phyloP scores from a whole-genome alignment of 2,329 filamentous ascomycete species.

The Catunica adiposa region DNA sequence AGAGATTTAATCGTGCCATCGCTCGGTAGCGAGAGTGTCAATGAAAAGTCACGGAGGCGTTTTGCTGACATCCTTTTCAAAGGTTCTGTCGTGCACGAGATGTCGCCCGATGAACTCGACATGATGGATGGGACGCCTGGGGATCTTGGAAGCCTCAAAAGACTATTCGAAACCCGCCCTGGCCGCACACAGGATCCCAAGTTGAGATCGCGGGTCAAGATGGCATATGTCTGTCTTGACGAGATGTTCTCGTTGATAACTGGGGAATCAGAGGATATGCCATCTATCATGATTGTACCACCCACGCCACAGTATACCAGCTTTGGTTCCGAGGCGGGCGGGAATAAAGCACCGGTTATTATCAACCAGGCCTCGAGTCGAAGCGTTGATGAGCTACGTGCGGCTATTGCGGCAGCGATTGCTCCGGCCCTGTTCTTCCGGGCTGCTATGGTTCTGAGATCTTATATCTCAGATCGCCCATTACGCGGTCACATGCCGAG shows the following conservation, averaged over 20 bases:
- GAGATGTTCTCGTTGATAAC: conserved; percentile 58
- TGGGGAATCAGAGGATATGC: conserved; percentile 26
- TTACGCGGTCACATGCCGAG: conserved; percentile 79
- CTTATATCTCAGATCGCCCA: conserved; percentile 82
- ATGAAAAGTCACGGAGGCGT: conserved; percentile 47
- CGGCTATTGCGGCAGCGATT: conserved; percentile 54
- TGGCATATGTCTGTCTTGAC: conserved; percentile 67
- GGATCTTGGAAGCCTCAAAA: conserved; percentile 20
- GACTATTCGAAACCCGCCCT: conserved; percentile 46
- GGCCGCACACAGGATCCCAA: conserved; percentile 56
- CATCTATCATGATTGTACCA: conserved; percentile 26
- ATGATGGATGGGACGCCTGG: conserved; percentile 19
- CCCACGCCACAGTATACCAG: conserved; percentile 26
- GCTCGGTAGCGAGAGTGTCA: conserved; percentile 49
- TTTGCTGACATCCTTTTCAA: conserved; percentile 66
- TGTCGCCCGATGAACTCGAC: conserved; percentile 29
- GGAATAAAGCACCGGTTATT: conserved; percentile 16
- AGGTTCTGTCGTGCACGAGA: conserved; percentile 61
- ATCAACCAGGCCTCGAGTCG: not conserved
- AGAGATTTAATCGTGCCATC: conserved; percentile 56
- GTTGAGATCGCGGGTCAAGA: conserved; percentile 48
- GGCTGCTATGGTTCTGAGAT: conserved; percentile 61
- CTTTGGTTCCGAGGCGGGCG: conserved; percentile 7
- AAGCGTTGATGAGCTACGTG: conserved; percentile 23
- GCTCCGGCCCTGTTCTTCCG: conserved; percentile 72